Base-by-base conservation (phyloP, 352 stramenopile genomes). In the Thalassiosira exigua region DNA sequence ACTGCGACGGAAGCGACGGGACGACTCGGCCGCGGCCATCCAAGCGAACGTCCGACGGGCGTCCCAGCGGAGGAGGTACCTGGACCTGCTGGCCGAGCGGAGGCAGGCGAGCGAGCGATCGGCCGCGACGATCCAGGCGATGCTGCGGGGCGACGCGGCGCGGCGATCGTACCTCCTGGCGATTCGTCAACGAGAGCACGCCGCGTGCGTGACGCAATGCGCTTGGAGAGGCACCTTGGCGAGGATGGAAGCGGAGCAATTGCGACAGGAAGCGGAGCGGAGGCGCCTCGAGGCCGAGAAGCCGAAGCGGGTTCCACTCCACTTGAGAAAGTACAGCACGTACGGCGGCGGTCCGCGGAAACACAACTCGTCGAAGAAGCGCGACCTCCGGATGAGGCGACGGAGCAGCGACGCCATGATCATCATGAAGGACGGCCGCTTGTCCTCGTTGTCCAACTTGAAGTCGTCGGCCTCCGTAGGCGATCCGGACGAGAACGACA, bases 401-500 rank as follows among this genome's bases (percentile, higher is more conserved):
- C 54, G 60, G 14, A 65, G 59, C 48, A 66, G 32, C 30, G 48
- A 54, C 26, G 62, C 48, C 30, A 69, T 78, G 36, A 44, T 74
- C 29, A 46, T 56, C 21, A 61, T 61, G 21, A 42, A 48, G 26
- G 51, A 74, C 56, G 44, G 53, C 21, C 22, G 46, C 14, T n/a
- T 42, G 26, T 22, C 33, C 41, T 26, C 19, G 41, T 0, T 44
- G 27, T 26, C 19, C 29, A 19, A 26, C 54, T 62, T 21, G n/a
- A 26, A 4, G 53, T 67, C 53, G 9, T 36, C 57, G 33, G 64
- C 44, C 7, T 33, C 32, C 33, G 61, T 17, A 22, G 42, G 5
- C 5, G 65, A 76, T n/a, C 41, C 30, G 21, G 66, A 81, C 53
- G 73, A 82, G 54, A 82, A 71, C 50, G 74, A 82, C 44, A 82